These are phyloP conservation scores for Gynostemma pentaphyllum DNA, from an alignment of 306 rosid species.

Conservation along the genomic window DNA sequence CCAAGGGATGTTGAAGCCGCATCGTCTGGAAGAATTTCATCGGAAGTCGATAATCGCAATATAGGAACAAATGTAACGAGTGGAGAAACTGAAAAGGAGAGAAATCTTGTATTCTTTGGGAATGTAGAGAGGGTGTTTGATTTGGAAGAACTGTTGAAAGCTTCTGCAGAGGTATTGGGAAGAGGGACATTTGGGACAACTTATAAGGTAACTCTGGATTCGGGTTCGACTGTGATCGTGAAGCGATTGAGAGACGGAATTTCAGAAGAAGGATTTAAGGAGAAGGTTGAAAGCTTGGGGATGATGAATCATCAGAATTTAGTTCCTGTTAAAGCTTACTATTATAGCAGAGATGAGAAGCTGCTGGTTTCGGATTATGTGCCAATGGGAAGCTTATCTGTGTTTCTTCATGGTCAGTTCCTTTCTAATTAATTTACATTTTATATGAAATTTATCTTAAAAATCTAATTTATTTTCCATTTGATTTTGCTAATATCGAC, in stretches of 20 bases:
- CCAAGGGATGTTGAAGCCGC: slow-evolving; percentile 9
- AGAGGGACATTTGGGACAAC: slow-evolving; percentile 50
- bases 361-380: slow-evolving; percentile 71
- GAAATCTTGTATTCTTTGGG: slow-evolving; percentile 60
- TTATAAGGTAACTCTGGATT: slow-evolving; percentile 60
- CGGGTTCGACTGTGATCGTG: slow-evolving; percentile 37
- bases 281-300: slow-evolving; percentile 56
- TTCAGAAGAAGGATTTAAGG: slow-evolving; percentile 49
- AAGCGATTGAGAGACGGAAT: slow-evolving; percentile 50
- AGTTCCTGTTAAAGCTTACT: slow-evolving; percentile 54
- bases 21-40: background rate
- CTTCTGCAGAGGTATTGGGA: slow-evolving; percentile 60
- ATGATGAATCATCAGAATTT: slow-evolving; percentile 50
- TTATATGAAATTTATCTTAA: too few species aligned
- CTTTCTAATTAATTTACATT: background rate
- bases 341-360: slow-evolving; percentile 65
- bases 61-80: slow-evolving; percentile 14
- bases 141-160: slow-evolving; percentile 71
- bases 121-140: slow-evolving; percentile 40
- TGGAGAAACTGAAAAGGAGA: slow-evolving; percentile 15
- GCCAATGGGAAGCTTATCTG: slow-evolving; percentile 96
- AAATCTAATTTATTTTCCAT: too few species aligned
- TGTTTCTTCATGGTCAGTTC: slow-evolving; percentile 68
- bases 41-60: slow-evolving; percentile 7
- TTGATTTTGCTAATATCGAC: too few species aligned